These are phyloP conservation scores for Candida adriatica DNA, from an alignment of 805 yeast species.

Conservation along the genomic window DNA sequence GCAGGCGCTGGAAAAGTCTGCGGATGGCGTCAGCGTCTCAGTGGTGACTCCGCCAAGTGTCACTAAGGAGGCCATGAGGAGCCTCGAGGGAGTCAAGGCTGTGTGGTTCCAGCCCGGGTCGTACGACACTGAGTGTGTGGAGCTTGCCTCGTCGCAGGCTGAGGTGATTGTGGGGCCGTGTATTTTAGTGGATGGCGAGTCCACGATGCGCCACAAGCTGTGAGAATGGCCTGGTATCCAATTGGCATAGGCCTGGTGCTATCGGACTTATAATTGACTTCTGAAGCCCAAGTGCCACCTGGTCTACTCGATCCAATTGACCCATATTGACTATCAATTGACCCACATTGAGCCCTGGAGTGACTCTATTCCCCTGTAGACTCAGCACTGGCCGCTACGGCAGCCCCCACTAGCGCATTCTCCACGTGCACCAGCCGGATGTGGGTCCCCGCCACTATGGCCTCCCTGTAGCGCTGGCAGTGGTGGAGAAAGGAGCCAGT, in stretches of 20 bases:
- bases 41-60: constrained; percentile 72
- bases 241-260: no score
- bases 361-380: no score
- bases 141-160: constrained; percentile 29
- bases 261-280: no score
- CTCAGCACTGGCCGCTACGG: no score
- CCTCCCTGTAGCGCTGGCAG: constrained; percentile 29
- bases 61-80: constrained; percentile 39
- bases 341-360: constrained; percentile 28
- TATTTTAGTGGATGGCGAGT: constrained; percentile 62
- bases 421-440: constrained; percentile 34
- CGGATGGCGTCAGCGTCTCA: constrained; percentile 50
- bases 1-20: constrained; percentile 21
- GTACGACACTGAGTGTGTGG: constrained; percentile 45
- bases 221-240: no score
- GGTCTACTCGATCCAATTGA: no score
- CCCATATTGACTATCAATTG: no score
- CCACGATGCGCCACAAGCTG: no score
- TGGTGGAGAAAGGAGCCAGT: constrained; percentile 47
- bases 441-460: constrained; percentile 24
- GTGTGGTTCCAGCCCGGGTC: constrained; percentile 87
- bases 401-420: constrained; percentile 47
- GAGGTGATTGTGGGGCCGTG: constrained; percentile 49
- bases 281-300: no score
- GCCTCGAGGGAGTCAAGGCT: constrained; percentile 39